Base-by-base conservation (phyloP, 140 eudicot species). In the Anethum foeniculum region DNA sequence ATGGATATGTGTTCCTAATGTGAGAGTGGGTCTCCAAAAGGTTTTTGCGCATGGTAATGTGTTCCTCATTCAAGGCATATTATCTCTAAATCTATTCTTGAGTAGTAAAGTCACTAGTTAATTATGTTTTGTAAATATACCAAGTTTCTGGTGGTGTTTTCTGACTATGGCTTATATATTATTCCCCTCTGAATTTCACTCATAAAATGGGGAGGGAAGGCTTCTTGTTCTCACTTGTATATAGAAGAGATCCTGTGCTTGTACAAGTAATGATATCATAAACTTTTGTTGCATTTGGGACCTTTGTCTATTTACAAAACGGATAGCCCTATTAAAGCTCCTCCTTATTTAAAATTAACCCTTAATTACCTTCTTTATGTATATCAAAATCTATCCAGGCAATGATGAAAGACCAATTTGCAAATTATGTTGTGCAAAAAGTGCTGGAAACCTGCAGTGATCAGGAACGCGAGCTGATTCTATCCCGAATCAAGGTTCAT, bases 391-490 rank as follows among this genome's bases (percentile, higher is more conserved):
- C 16, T 71, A n/a, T 78, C 4, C 77, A 87, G 90, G 77, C 82
- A 60, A 87, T 87, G 90, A 87, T 87, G 90, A 87, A 87, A 58
- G 90, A 87, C 81, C 88, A 87, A 72, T 87, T 81, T 76, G 90
- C 90, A 48, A 86, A 87, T 69, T 87, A 87, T 62, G 90, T 87
- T 71, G 81, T 87, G 80, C 79, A 76, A 47, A 76, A 76, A 46
- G 82, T 58, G 54, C 83, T 36, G 75, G 83, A 80, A 49, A 80
- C 83, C 25, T 68, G 83, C 49, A 47, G 54, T 69, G 83, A 80
- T 47, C 83, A 80, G 78, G 77, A 80, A 67, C 77, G 41, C 11
- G 83, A 80, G 51, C 67, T 68, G 48, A 80, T 80, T 34, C 48
- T 80, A 9, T 23, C 65, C 27, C 77, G 78, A 19, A 80, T 80